Conservation (phyloP, 257 asterid species). For the Capsicum rhomboideum region DNA sequence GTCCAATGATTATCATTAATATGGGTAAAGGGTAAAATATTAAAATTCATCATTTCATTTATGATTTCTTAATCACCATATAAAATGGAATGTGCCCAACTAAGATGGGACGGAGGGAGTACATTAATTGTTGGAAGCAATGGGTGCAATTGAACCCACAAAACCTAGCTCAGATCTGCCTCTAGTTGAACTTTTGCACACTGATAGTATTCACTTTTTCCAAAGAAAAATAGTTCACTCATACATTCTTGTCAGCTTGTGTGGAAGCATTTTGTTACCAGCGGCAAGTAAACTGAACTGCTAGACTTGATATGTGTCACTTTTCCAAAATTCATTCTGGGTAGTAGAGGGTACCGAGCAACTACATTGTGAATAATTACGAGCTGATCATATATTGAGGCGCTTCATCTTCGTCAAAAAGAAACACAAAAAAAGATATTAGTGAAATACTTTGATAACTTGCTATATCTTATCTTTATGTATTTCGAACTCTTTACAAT, state of each 20-base stretch:
- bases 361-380: not conserved
- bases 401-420: not conserved
- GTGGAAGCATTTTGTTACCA: not conserved
- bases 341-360: not conserved
- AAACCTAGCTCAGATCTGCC: not conserved
- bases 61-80: too few species aligned
- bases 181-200: not conserved
- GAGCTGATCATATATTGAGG: not conserved
- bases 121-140: not conserved
- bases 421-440: too few species aligned
- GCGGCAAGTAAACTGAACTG: not conserved
- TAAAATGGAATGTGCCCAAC: too few species aligned
- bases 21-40: too few species aligned
- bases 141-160: not conserved
- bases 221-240: not conserved
- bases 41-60: too few species aligned
- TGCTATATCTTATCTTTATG: too few species aligned
- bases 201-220: not conserved
- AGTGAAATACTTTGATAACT: too few species aligned
- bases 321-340: not conserved
- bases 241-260: not conserved
- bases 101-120: too few species aligned
- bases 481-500: too few species aligned
- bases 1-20: too few species aligned
- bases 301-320: not conserved